phyloP scores from a whole-genome alignment of 805 yeast genomes.

The Saturnispora bothae region DNA sequence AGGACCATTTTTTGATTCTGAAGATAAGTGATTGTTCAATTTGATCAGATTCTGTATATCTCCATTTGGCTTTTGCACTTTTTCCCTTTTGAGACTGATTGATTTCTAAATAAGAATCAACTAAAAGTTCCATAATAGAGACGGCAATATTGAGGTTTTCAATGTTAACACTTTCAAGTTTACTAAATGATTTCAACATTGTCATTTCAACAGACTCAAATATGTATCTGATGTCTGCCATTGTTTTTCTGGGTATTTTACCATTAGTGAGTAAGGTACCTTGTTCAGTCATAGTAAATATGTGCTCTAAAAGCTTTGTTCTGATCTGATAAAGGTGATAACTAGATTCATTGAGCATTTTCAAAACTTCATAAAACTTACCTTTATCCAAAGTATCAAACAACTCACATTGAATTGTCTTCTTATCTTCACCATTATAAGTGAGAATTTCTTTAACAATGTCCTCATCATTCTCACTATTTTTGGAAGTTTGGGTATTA shows the following conservation, averaged over 20 bases:
- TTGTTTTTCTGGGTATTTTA: conserved; percentile 12
- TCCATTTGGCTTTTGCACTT: conserved; percentile 14
- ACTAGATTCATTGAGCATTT: conserved; percentile 12
- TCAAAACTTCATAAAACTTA: conserved; percentile 12
- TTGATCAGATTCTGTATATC: conserved; percentile 25
- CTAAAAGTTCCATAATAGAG: conserved; percentile 34
- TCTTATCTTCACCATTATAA: conserved; percentile 10
- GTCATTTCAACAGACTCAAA: conserved; percentile 22
- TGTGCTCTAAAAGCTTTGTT: conserved; percentile 17
- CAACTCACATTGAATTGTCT: conserved; percentile 9
- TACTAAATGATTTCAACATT: conserved; percentile 13
- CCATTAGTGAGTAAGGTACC: conserved; percentile 21
- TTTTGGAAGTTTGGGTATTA: conserved; percentile 4
- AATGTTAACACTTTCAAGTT: background rate
- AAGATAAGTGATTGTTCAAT: conserved; percentile 30
- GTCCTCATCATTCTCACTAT: conserved; percentile 12
- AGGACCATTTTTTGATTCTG: conserved; percentile 41
- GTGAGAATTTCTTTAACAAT: conserved; percentile 26
- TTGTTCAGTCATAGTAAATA: conserved; percentile 12
- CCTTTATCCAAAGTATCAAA: conserved; percentile 17
- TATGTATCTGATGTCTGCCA: conserved; percentile 16
- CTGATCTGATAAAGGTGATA: conserved; percentile 24
- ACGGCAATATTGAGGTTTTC: conserved; percentile 20
- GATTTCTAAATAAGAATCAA: conserved; percentile 32
- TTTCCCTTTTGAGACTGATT: conserved; percentile 18